Conservation (phyloP, 129 eudicot species). For the Arctium minus region DNA sequence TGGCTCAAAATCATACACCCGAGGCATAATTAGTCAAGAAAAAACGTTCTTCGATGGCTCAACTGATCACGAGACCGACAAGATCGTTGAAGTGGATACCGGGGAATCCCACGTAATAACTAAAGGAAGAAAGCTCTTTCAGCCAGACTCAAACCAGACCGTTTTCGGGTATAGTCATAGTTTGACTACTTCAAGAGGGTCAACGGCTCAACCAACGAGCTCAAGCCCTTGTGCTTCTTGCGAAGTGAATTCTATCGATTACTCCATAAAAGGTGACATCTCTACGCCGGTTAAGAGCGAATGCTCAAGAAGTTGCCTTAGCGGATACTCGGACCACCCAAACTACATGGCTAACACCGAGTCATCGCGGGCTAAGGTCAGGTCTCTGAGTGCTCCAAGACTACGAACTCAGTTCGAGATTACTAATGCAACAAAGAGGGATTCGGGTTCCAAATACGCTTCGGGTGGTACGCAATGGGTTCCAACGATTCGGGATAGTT, state of each 20-base stretch:
- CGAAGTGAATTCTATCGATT: conserved; percentile 59
- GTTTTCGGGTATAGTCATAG: conserved; percentile 40
- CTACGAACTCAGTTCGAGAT: conserved; percentile 52
- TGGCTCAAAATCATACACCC: conserved; percentile 38
- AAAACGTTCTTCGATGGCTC: neutral
- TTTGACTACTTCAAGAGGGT: conserved; percentile 65
- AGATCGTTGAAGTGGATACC: conserved; percentile 62
- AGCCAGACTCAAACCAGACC: conserved; percentile 37
- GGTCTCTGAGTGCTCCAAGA: conserved; percentile 81
- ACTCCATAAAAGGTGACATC: conserved; percentile 33
- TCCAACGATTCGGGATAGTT: conserved; percentile 37
- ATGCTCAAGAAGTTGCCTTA: conserved; percentile 53
- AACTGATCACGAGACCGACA: conserved; percentile 43
- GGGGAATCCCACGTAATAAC: conserved; percentile 32
- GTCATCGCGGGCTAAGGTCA: conserved; percentile 73
- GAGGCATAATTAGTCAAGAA: conserved; percentile 8
- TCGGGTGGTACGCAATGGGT: conserved; percentile 28
- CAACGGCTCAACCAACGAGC: conserved; percentile 50
- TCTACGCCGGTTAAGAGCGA: conserved; percentile 64
- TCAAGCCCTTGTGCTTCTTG: conserved; percentile 62
- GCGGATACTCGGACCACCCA: conserved; percentile 70
- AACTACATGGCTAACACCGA: conserved; percentile 84
- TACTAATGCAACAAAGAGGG: conserved; percentile 47
- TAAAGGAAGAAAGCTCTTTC: conserved; percentile 41
- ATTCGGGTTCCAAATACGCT: conserved; percentile 36